phyloP scores from a whole-genome alignment of 75 land plant species.

The Adiantum capillusveneris region DNA sequence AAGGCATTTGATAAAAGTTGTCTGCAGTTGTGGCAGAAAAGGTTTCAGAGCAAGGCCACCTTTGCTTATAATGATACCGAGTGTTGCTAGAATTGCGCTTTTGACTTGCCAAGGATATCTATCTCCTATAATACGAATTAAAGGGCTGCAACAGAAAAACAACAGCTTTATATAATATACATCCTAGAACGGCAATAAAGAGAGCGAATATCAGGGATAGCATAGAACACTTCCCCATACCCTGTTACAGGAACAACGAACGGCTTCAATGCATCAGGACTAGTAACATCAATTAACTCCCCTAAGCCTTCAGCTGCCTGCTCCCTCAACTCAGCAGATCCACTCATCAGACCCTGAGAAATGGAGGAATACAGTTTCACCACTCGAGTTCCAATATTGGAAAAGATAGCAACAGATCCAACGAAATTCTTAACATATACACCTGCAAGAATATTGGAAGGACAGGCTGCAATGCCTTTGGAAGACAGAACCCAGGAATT shows the following conservation, averaged over 20 bases:
- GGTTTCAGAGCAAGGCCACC: constrained; percentile 95
- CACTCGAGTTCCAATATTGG: not conserved
- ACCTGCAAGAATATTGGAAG: constrained; percentile 91
- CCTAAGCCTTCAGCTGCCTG: constrained; percentile 97
- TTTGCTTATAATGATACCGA: constrained; percentile 83
- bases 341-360: constrained; percentile 84
- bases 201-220: too few relatives aligned
- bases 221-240: constrained; percentile 57
- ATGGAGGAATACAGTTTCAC: not conserved
- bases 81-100: constrained; percentile 84
- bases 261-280: constrained; percentile 72
- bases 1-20: constrained; percentile 91
- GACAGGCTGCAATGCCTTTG: constrained; percentile 92
- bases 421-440: too few relatives aligned
- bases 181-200: too few relatives aligned
- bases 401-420: not conserved
- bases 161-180: too few relatives aligned
- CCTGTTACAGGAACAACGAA: constrained; percentile 98
- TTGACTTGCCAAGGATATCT: constrained; percentile 99
- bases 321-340: constrained; percentile 91
- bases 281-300: constrained; percentile 89
- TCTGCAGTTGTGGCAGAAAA: constrained; percentile 97
- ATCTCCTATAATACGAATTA: constrained; percentile 94
- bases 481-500: constrained; percentile 92
- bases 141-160: constrained; percentile 52